phyloP scores from a whole-genome alignment of 2,329 filamentous ascomycete species.

The Neoscytalidium dimidiatum region DNA sequence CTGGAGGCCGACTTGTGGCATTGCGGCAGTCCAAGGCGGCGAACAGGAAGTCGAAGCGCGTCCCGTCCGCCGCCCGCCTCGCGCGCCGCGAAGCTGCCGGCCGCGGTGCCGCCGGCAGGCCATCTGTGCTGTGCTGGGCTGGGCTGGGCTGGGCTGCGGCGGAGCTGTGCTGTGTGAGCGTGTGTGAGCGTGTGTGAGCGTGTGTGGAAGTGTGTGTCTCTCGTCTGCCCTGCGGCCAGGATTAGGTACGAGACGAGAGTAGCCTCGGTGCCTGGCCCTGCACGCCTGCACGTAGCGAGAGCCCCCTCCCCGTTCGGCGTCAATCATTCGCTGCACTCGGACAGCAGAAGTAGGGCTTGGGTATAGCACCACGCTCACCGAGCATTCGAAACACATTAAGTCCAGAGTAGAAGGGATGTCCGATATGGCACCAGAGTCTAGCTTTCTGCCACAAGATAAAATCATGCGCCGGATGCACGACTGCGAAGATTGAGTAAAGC shows the following conservation, averaged over 20 bases:
- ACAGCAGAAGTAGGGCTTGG: background rate
- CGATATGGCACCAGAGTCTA: background rate
- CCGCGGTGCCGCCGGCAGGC: constrained; percentile 5
- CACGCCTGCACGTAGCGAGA: too few species aligned
- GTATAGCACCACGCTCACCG: background rate
- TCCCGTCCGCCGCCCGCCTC: background rate
- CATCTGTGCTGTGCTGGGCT: too few species aligned
- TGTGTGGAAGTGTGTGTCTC: background rate
- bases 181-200: too few species aligned
- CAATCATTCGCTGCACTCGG: background rate
- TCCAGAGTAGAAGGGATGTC: background rate
- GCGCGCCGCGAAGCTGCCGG: background rate
- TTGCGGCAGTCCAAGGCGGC: background rate
- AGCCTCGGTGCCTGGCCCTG: too few species aligned
- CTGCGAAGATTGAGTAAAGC: background rate
- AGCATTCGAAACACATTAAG: constrained; percentile 2
- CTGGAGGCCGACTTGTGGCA: constrained; percentile 1
- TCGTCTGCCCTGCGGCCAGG: background rate
- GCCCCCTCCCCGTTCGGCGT: background rate
- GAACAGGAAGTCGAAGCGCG: constrained; percentile 10
- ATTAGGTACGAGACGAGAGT: too few species aligned
- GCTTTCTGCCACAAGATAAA: background rate
- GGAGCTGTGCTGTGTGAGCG: too few species aligned
- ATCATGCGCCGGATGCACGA: background rate
- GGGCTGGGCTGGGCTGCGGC: too few species aligned